Percentiles rank a stretch among this genome's conserved stretches.
Evolutionary conservation across 306 rosid genomes (phyloP).

Genomic region (Glycyrrhiza uralensis): DNA sequence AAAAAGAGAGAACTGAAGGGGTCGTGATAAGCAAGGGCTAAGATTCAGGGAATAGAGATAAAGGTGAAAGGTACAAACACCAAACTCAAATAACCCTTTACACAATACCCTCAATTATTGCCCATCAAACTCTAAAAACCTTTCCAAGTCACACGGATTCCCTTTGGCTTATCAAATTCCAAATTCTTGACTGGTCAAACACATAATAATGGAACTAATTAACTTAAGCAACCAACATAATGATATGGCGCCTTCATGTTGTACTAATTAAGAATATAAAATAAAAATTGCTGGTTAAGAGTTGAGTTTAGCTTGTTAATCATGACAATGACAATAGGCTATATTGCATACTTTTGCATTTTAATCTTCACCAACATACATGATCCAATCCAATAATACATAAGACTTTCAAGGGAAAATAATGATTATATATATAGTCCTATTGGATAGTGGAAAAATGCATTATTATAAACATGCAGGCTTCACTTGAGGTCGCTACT

Average conservation of each 20-base stretch:
- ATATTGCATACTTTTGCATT: background rate
- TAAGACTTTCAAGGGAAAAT: background rate
- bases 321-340: background rate
- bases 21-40: background rate
- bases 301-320: slow-evolving; percentile 17
- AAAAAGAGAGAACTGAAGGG: slow-evolving; percentile 10
- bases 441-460: background rate
- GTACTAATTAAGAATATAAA: background rate
- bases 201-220: background rate
- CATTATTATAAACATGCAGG: slow-evolving; percentile 23
- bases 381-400: background rate
- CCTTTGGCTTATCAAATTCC: background rate
- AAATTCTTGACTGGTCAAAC: slow-evolving; percentile 33
- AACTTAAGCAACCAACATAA: slow-evolving; percentile 5
- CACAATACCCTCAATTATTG: slow-evolving; percentile 30
- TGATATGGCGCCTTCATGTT: background rate
- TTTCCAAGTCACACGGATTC: slow-evolving; percentile 12
- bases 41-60: slow-evolving; percentile 27
- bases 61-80: slow-evolving; percentile 45
- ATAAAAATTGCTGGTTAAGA: background rate
- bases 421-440: background rate
- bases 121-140: slow-evolving; percentile 15
- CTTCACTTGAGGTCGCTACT: slow-evolving; percentile 21
- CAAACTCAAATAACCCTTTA: slow-evolving; percentile 40
- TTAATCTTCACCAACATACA: background rate